These are phyloP conservation scores for Aspergillus japonicus DNA, from an alignment of 2,329 filamentous ascomycete species.

Conservation along the genomic window DNA sequence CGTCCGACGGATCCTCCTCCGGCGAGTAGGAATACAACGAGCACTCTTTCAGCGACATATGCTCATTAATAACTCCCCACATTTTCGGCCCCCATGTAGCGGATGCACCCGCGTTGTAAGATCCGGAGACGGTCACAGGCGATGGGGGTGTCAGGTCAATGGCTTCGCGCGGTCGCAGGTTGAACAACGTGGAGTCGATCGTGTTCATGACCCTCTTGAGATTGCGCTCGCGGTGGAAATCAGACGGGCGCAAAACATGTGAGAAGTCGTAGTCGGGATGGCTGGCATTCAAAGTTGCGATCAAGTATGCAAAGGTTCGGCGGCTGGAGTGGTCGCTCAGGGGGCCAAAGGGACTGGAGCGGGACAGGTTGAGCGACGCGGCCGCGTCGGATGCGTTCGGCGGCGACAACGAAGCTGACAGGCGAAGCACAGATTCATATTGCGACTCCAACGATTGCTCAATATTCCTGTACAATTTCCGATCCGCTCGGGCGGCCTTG, in stretches of 20 bases:
- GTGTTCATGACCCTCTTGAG: constrained; percentile 79
- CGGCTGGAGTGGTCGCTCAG: constrained; percentile 85
- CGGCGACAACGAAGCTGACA: constrained; percentile 83
- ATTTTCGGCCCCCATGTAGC: constrained; percentile 82
- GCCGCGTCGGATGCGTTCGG: constrained; percentile 72
- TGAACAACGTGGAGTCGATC: constrained; percentile 83
- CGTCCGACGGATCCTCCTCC: constrained; percentile 85
- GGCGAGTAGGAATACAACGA: constrained; percentile 87
- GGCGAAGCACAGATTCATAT: constrained; percentile 80
- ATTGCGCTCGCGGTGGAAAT: constrained; percentile 83
- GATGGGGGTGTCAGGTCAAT: constrained; percentile 42
- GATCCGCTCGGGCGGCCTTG: constrained; percentile 90
- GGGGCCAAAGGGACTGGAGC: constrained; percentile 87
- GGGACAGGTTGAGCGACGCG: constrained; percentile 68
- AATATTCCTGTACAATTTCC: constrained; percentile 96
- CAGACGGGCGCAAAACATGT: constrained; percentile 79
- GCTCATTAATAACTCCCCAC: constrained; percentile 89
- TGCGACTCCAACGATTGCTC: constrained; percentile 87
- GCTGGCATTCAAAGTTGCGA: constrained; percentile 92
- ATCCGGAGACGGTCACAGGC: constrained; percentile 44
- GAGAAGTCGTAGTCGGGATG: constrained; percentile 98
- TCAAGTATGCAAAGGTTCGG: constrained; percentile 91
- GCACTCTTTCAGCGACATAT: constrained; percentile 90
- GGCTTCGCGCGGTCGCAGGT: constrained; percentile 67
- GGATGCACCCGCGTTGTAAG: constrained; percentile 51